phyloP scores from a whole-genome alignment of 192 early-diverging fungal genomes.

The Backusella psychrophila region DNA sequence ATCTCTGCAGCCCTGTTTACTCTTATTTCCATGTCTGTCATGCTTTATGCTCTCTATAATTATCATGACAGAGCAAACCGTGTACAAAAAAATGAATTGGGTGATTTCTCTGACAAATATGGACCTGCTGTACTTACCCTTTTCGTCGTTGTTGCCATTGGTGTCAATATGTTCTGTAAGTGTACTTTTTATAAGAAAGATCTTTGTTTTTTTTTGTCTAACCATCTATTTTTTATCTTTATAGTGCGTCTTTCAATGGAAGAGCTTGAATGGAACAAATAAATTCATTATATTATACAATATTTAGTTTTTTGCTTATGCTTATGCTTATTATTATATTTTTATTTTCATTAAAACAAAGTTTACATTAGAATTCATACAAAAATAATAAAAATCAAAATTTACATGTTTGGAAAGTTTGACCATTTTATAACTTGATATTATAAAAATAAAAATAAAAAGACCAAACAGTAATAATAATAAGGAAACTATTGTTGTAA shows the following conservation, averaged over 20 bases:
- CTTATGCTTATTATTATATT: not conserved
- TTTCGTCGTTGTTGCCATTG: constrained; percentile 60
- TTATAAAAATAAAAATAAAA: not conserved
- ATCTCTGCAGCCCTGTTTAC: constrained; percentile 73
- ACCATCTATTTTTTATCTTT: not conserved
- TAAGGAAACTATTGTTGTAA: not conserved
- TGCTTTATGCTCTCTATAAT: constrained; percentile 74
- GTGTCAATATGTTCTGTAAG: constrained; percentile 74
- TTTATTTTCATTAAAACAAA: constrained; percentile 4
- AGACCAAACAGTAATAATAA: not conserved
- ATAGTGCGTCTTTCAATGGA: constrained; percentile 4
- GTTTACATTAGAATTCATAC: constrained; percentile 2
- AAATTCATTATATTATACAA: not conserved
- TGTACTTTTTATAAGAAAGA: not conserved
- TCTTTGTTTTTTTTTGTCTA: not conserved
- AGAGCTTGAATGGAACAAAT: not conserved
- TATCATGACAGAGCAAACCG: constrained; percentile 76
- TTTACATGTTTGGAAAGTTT: no score
- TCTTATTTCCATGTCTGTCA: constrained; percentile 66
- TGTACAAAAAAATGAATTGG: constrained; percentile 63
- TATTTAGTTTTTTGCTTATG: not conserved
- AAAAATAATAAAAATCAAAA: not conserved
- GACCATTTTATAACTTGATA: not conserved
- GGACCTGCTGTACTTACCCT: constrained; percentile 72
- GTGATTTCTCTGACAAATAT: constrained; percentile 74